These are phyloP conservation scores for Ananas comosus DNA, from an alignment of 176 grass and related monocot genomes.

Conservation along the genomic window DNA sequence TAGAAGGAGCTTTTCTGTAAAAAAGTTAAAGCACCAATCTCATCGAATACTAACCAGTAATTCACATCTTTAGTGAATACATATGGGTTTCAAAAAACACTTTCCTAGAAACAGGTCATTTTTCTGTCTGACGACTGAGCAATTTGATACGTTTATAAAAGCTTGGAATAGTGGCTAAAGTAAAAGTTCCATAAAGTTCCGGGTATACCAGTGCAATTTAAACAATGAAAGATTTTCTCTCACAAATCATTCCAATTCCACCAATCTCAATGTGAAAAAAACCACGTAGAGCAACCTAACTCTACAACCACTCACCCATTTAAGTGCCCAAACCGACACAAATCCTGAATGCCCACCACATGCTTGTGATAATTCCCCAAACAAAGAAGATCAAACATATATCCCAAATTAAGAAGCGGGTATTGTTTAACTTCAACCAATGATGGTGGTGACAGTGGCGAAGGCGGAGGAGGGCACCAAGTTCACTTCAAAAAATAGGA, in stretches of 20 bases:
- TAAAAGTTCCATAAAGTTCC: too few species aligned
- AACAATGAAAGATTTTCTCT: not conserved
- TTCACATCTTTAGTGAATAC: too few species aligned
- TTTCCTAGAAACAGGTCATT: too few species aligned
- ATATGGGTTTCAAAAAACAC: too few species aligned
- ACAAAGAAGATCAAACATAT: not conserved
- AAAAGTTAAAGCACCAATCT: too few species aligned
- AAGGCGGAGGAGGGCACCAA: too few species aligned
- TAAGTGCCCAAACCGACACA: slow-evolving; percentile 1
- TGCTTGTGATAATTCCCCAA: slow-evolving; percentile 8
- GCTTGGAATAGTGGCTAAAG: too few species aligned
- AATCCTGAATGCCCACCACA: not conserved
- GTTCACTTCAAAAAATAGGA: too few species aligned
- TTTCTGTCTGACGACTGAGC: too few species aligned
- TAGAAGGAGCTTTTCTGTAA: too few species aligned
- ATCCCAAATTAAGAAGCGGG: not conserved
- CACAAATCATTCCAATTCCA: not conserved
- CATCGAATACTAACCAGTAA: too few species aligned
- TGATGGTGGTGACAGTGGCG: not conserved
- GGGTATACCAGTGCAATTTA: not conserved
- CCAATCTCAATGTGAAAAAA: not conserved
- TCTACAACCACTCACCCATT: not conserved
- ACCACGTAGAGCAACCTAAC: not conserved
- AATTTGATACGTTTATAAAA: too few species aligned
- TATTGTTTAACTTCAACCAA: not conserved